These are phyloP conservation scores for Calonectria honghensis DNA, from an alignment of 2,329 filamentous ascomycete species.

Conservation along the genomic window DNA sequence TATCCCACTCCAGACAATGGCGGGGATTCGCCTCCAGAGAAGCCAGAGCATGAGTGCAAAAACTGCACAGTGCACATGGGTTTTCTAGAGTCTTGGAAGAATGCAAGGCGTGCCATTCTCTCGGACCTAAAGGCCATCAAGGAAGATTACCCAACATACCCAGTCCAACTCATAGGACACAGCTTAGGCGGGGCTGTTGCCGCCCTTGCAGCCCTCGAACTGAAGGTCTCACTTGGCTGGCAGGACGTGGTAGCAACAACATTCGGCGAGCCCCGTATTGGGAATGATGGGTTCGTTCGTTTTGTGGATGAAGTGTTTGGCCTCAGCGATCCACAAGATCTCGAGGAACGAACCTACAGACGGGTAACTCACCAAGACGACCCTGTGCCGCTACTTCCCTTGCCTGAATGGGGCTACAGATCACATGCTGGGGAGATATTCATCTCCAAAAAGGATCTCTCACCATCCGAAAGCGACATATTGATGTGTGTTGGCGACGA, in stretches of 20 bases:
- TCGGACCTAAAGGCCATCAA: slow-evolving; percentile 77
- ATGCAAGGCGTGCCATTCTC: slow-evolving; percentile 82
- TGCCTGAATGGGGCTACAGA: slow-evolving; percentile 90
- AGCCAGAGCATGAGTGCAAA: slow-evolving; percentile 76
- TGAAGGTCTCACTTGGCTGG: slow-evolving; percentile 83
- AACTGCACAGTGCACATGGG: slow-evolving; percentile 96
- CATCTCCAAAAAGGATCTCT: slow-evolving; percentile 82
- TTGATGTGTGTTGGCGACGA: slow-evolving; percentile 81
- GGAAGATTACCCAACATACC: slow-evolving; percentile 79
- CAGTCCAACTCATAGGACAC: slow-evolving; percentile 89
- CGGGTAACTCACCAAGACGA: slow-evolving; percentile 91
- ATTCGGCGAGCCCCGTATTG: slow-evolving; percentile 88
- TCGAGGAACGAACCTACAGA: slow-evolving; percentile 73
- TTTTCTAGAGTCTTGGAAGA: slow-evolving; percentile 89
- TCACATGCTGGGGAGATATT: slow-evolving; percentile 92
- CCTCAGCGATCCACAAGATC: slow-evolving; percentile 59
- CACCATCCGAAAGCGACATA: slow-evolving; percentile 82
- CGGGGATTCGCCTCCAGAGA: slow-evolving; percentile 57
- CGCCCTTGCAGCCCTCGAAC: slow-evolving; percentile 88
- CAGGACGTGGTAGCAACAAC: slow-evolving; percentile 86
- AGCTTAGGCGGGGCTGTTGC: slow-evolving; percentile 95
- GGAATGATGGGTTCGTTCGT: slow-evolving; percentile 73
- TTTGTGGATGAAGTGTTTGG: slow-evolving; percentile 74
- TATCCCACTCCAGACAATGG: slow-evolving; percentile 79
- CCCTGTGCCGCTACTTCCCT: slow-evolving; percentile 90